Base-by-base conservation (phyloP, 2,329 filamentous ascomycete species). In the Rhynchosporium secalis region DNA sequence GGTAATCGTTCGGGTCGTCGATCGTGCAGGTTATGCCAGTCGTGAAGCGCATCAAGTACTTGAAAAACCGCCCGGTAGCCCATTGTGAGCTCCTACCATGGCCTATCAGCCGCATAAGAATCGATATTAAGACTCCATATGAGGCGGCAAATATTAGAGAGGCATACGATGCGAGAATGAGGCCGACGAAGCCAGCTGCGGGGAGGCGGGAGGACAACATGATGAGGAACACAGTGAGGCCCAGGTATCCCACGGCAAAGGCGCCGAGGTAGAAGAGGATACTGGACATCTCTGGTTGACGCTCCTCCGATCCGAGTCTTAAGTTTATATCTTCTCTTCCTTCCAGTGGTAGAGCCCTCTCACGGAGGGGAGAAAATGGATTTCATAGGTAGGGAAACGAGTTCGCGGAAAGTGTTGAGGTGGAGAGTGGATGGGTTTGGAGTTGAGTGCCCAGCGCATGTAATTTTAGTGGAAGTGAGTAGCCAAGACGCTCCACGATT, bases 51-150 rank as follows among this genome's bases (percentile, higher is more conserved):
- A 96, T 96, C 68, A 84, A 75, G 78, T 85, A 90, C 76, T 93
- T 90, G 82, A 96, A 98, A 66, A 82, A 78, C 65, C 92, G 86
- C 7, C 81, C 95, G 9, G 86, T 86, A 45, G 91, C 86, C 91
- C 92, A 98, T 81, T 98, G 95, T 33, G 90, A 85, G 67, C 92
- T 85, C 60, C 89, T 86, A 63, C 86, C 87, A 70, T 89, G 85
- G 63, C 92, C 92, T 55, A 87, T 70, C 15, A 90, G 71, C 52
- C 89, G 87, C 66, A 98, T 82, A 63, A 85, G 71, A 65, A 93
- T 83, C 49, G 90, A 92, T 33, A 87, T 87, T 52, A 91, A 65
- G 62, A 91, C 90, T 64, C 93, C 95, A 76, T 91, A 96, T 70
- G 81, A 75, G 33, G 93, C 84, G 73, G 79, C 81, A 60, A 82